Evolutionary conservation across 2,329 filamentous ascomycete genomes (phyloP), one percentile per base, ranked within the genome.

Genomic region (Alternaria conjuncta): DNA sequence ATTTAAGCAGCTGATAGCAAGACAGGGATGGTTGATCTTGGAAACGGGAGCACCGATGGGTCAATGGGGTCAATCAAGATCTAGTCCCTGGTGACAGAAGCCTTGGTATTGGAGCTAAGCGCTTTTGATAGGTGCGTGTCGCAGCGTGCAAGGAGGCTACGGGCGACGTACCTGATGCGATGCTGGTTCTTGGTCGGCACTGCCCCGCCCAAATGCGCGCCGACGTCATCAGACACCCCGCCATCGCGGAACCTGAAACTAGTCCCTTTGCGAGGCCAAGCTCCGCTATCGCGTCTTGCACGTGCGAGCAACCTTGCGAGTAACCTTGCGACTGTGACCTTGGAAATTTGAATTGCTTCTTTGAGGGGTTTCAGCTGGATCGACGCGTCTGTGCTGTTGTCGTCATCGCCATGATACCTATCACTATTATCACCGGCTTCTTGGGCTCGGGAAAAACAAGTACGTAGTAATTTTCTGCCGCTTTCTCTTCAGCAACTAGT

Each of bases 401-500:
- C 13, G 25, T 41, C 44, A 36, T 56, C 55, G 55, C 54, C 55
- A 78, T 77, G 75, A 96, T 94, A 70, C 94, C 94, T 5, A 92
- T 97, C 78, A 98, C 95, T 50, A 96, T 99, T 77, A 86, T 99
- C 57, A 99, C 96, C 6, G 96, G 96, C 78, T 99, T 98, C 82
- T 88, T 98, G 15, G 96, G 96, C 76, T 95, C 93, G 9, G 96
- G 96, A 63, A 98, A 98, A 83, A 99, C 96, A 2, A 98, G 77
- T 80, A 67, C 57, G 75, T 68, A 20, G 21, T 9, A 47, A 44
- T 32, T 44, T 50, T 46, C 57, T 44, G 18, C 46, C 15, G 54
- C 45, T 41, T 18, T 58, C 36, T n/a, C n/a, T n/a, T n/a, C 21
- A 9, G 41, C 2, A 28, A 18, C 30, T 21, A 21, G 36, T 32